A percentile compares a stretch with the other conserved stretches of the same genome.
These are phyloP conservation scores for Liquidambar formosana DNA, from an alignment of 164 flowering plant genomes.

Conservation along the genomic window DNA sequence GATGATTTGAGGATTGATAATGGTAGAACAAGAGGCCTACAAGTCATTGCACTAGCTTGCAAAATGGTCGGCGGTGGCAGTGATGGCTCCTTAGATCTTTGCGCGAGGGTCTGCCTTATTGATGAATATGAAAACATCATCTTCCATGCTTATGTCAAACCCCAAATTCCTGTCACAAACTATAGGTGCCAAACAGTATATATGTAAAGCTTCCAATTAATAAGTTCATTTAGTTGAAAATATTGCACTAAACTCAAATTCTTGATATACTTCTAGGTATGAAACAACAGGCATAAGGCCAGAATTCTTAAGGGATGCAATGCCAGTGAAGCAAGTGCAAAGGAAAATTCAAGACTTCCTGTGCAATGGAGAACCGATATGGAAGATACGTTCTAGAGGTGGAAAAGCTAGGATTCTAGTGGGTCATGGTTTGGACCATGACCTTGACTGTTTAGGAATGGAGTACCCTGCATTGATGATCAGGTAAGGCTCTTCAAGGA, in stretches of 20 bases:
- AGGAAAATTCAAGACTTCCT: constrained; percentile 76
- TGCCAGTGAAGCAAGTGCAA: constrained; percentile 66
- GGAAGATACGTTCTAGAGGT: constrained; percentile 71
- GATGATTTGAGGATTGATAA: constrained; percentile 42
- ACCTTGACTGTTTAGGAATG: constrained; percentile 68
- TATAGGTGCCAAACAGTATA: constrained; percentile 42
- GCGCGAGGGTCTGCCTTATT: constrained; percentile 82
- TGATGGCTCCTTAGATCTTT: constrained; percentile 77
- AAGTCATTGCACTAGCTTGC: constrained; percentile 71
- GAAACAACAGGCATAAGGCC: constrained; percentile 82
- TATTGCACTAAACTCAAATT: neutral
- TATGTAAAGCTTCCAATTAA: too few species aligned
- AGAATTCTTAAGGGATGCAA: constrained; percentile 71
- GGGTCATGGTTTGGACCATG: constrained; percentile 88
- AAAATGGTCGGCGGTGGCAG: constrained; percentile 96
- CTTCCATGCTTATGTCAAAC: constrained; percentile 76
- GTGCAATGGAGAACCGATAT: constrained; percentile 81
- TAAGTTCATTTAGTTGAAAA: too few species aligned
- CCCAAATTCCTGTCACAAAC: constrained; percentile 70
- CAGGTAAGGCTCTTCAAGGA: constrained; percentile 43
- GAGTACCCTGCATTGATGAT: constrained; percentile 70
- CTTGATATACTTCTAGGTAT: constrained; percentile 40
- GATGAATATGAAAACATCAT: constrained; percentile 72
- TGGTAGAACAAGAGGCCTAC: constrained; percentile 40
- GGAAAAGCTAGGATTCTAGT: constrained; percentile 86